Evolutionary conservation across 2,329 filamentous ascomycete species (phyloP).

Genomic region (Arachnomyces sp.): DNA sequence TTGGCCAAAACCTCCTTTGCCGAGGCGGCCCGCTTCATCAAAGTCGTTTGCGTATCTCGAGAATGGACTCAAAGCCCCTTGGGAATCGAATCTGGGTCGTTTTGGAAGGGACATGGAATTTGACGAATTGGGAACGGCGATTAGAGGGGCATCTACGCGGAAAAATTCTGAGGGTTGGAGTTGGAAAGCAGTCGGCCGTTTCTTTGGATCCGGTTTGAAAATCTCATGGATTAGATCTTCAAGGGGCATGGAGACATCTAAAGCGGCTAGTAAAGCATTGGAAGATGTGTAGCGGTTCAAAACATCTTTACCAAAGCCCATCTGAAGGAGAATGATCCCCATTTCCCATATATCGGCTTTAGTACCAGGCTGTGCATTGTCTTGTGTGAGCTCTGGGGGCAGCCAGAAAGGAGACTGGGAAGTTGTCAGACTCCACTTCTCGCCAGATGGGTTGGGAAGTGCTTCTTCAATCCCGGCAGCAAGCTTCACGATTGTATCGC

Average conservation of each 20-base stretch:
- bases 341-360: slow-evolving; percentile 96
- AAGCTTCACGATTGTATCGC: slow-evolving; percentile 57
- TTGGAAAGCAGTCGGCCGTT: slow-evolving; percentile 73
- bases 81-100: slow-evolving; percentile 56
- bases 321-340: slow-evolving; percentile 83
- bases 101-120: slow-evolving; percentile 37
- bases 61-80: slow-evolving; percentile 43
- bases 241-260: slow-evolving; percentile 64
- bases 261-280: slow-evolving; percentile 59
- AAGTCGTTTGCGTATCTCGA: slow-evolving; percentile 86
- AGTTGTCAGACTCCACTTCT: slow-evolving; percentile 35
- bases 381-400: slow-evolving; percentile 64
- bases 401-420: slow-evolving; percentile 77
- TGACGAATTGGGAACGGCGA: slow-evolving; percentile 33
- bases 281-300: slow-evolving; percentile 72
- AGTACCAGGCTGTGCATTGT: slow-evolving; percentile 46
- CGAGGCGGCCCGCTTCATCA: slow-evolving; percentile 77
- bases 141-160: slow-evolving; percentile 31
- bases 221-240: slow-evolving; percentile 74
- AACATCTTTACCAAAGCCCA: slow-evolving; percentile 79
- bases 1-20: slow-evolving; percentile 91
- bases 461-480: slow-evolving; percentile 41
- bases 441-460: slow-evolving; percentile 41
- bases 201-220: slow-evolving; percentile 77
- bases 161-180: slow-evolving; percentile 48